phyloP scores from a whole-genome alignment of 2,329 filamentous ascomycete species.

The Herpotrichia juniperi region DNA sequence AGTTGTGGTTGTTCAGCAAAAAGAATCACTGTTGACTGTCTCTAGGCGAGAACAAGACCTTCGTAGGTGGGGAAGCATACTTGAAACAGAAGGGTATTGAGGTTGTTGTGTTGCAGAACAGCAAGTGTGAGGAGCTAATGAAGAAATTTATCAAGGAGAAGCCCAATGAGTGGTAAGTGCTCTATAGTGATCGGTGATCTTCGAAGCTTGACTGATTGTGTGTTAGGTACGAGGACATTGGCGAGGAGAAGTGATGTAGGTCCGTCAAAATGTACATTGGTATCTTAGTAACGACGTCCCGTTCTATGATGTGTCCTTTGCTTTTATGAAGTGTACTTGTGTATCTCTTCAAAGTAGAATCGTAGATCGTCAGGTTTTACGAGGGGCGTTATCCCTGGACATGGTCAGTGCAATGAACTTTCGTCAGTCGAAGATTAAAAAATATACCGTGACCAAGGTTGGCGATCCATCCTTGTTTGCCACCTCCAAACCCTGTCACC shows the following conservation, averaged over 20 bases:
- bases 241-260: constrained; percentile 26
- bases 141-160: constrained; percentile 73
- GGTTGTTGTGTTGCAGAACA: constrained; percentile 71
- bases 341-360: constrained; percentile 93
- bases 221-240: constrained; percentile 42
- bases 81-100: constrained; percentile 71
- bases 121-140: constrained; percentile 72
- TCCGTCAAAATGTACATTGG: neutral
- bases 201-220: neutral
- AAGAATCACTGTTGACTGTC: neutral
- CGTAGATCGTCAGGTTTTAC: constrained; percentile 92
- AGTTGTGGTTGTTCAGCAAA: neutral
- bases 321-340: constrained; percentile 50
- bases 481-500: constrained; percentile 82
- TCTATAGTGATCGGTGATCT: neutral
- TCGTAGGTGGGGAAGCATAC: constrained; percentile 74
- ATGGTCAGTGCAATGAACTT: constrained; percentile 20
- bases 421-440: too few species aligned
- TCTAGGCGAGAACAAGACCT: constrained; percentile 71
- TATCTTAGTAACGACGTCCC: neutral
- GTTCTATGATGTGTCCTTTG: neutral
- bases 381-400: constrained; percentile 83
- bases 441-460: constrained; percentile 90
- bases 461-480: constrained; percentile 93
- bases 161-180: constrained; percentile 70